phyloP scores from a whole-genome alignment of 352 stramenopile species.

The Plasmopara viticola region DNA sequence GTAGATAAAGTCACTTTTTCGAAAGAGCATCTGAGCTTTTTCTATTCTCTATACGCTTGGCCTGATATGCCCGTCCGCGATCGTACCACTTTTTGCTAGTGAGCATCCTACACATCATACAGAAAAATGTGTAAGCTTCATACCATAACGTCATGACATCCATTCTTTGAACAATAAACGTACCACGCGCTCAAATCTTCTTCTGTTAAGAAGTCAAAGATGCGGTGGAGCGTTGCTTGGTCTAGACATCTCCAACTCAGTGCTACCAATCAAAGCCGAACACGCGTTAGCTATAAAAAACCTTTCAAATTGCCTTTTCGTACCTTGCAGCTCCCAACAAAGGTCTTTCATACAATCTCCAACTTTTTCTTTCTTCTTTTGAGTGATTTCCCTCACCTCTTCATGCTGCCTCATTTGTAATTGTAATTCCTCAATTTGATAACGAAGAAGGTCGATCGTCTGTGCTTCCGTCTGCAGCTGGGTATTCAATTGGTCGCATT shows the following conservation, averaged over 20 bases:
- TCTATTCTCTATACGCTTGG: slow-evolving; percentile 3
- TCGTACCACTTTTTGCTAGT: slow-evolving; percentile 40
- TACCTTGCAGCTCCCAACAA: slow-evolving; percentile 64
- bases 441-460: slow-evolving; percentile 39
- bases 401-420: slow-evolving; percentile 32
- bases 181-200: slow-evolving; percentile 36
- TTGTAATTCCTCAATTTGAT: slow-evolving; percentile 58
- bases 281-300: background rate
- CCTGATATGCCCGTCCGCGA: slow-evolving; percentile 22
- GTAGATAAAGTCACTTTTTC: background rate
- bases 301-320: background rate
- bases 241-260: slow-evolving; percentile 48
- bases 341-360: slow-evolving; percentile 52
- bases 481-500: slow-evolving; percentile 36
- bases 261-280: slow-evolving; percentile 16
- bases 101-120: slow-evolving; percentile 25
- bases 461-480: slow-evolving; percentile 38
- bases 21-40: background rate
- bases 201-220: slow-evolving; percentile 25
- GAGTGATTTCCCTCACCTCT: slow-evolving; percentile 25
- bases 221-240: slow-evolving; percentile 19
- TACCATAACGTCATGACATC: too few species aligned
- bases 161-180: background rate
- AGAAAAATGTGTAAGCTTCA: too few species aligned
- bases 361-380: slow-evolving; percentile 32